Evolutionary conservation across 441 rosid species (phyloP), one percentile per base, ranked within the genome.

Genomic region (Gossypium gossypioides): DNA sequence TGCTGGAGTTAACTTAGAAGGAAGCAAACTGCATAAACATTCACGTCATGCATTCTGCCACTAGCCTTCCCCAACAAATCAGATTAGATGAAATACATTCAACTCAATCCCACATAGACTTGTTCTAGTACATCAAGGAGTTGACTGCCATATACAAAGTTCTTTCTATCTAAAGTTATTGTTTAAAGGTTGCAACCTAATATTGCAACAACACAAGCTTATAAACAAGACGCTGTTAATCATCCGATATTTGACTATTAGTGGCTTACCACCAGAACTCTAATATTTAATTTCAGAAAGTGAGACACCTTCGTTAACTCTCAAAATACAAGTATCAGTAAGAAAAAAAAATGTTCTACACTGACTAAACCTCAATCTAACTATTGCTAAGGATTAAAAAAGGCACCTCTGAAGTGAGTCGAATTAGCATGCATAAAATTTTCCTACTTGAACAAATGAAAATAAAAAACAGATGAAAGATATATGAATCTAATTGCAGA

Each of bases 201-300:
- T 32, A 18, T 67, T 25, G 55, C 34, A 65, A 51, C 55, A 15
- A 24, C 13, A 65, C 22, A 44, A 65, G 70, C 64, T 69, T 69
- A 34, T 34, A 55, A 37, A 22, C 55, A 65, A 65, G 34, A 65
- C 6, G 9, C 1, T 29, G 19, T 0, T 1, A 34, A 34, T 52
- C 18, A 54, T 50, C 6, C 6, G 37, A 15, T 51, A 15, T 15
- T 15, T 6, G 37, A 32, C 37, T 32, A 32, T 32, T 32, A 32
- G 37, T 32, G 37, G 37, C 22, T n/a, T 16, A 1, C 2, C 56
- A 51, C 22, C 6, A 51, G 21, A 15, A 16, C 9, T 5, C 56
- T 51, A 2, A 5, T 51, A 16, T 19, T 4, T 6, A 13, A 48
- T 48, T 12, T 48, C 52, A 12, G 16, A 3, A 48, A 13, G n/a